These are phyloP conservation scores for Fereydounia khargensis DNA, from an alignment of 1,284 basidiomycete species.

Conservation along the genomic window DNA sequence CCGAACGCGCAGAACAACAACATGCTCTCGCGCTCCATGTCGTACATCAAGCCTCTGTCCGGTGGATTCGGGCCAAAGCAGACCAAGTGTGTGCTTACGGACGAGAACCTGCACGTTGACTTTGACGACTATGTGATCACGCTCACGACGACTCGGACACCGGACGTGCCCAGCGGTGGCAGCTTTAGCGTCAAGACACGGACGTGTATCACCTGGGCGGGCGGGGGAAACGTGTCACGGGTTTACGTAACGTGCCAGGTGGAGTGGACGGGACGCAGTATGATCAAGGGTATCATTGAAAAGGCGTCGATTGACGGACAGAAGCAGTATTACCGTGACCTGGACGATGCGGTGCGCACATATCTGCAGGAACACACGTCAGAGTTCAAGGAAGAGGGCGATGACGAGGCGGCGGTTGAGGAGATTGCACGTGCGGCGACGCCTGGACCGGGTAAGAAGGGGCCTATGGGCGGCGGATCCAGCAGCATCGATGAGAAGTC, in stretches of 20 bases:
- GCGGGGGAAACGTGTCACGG: conserved; percentile 67
- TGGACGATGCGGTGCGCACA: conserved; percentile 71
- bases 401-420: conserved; percentile 60
- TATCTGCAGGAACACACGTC: conserved; percentile 84
- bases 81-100: conserved; percentile 88
- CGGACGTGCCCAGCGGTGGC: conserved; percentile 88
- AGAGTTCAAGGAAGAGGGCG: conserved; percentile 83
- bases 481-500: conserved; percentile 2
- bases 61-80: conserved; percentile 87
- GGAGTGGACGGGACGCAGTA: conserved; percentile 93
- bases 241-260: conserved; percentile 86
- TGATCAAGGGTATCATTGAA: conserved; percentile 95
- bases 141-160: conserved; percentile 85
- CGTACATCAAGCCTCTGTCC: conserved; percentile 90
- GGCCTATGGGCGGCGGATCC: background rate
- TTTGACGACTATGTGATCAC: conserved; percentile 80
- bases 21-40: conserved; percentile 78
- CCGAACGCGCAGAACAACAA: conserved; percentile 64
- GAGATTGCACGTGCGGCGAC: conserved; percentile 37
- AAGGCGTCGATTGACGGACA: conserved; percentile 91
- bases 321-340: conserved; percentile 78
- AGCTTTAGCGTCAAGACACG: conserved; percentile 90
- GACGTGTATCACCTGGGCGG: conserved; percentile 93
- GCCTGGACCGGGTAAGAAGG: too few relatives aligned
- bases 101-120: conserved; percentile 78